Evolutionary conservation across 495 filamentous ascomycete species (phyloP).

Genomic region (Platismatia glauca): DNA sequence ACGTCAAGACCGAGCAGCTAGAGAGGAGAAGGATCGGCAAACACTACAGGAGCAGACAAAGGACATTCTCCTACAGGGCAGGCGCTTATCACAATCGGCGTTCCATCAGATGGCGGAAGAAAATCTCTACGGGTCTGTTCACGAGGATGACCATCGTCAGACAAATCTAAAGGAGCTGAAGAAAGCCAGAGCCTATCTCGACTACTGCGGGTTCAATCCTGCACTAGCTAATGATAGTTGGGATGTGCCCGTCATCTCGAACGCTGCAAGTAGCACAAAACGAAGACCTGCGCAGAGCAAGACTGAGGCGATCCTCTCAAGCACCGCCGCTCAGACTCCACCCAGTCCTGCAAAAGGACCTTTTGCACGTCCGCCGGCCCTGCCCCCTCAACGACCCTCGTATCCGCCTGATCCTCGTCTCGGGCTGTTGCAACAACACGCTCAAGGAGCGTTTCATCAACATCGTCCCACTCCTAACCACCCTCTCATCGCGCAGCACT

Average conservation of each 20-base stretch:
- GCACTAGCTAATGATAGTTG: background rate
- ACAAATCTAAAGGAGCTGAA: background rate
- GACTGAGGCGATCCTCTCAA: background rate
- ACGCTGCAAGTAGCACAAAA: background rate
- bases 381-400: background rate
- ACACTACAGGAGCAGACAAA: background rate
- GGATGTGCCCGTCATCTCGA: background rate
- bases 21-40: background rate
- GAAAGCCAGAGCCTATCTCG: conserved; percentile 8
- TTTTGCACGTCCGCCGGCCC: background rate
- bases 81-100: background rate
- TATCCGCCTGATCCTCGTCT: too few relatives aligned
- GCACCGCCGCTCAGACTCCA: background rate
- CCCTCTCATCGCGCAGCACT: background rate
- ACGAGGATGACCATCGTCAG: background rate
- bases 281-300: background rate
- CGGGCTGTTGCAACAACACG: background rate
- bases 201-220: conserved; percentile 7
- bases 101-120: conserved; percentile 7
- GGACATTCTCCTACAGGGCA: conserved; percentile 1
- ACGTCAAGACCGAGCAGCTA: conserved; percentile 23
- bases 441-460: background rate
- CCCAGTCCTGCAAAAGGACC: background rate
- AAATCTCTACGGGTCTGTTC: background rate
- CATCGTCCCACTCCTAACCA: background rate